A percentile compares a stretch with the other conserved stretches of the same genome.
These are phyloP conservation scores for Fomitopsis pulvina DNA, from an alignment of 768 basidiomycete species.

Conservation along the genomic window DNA sequence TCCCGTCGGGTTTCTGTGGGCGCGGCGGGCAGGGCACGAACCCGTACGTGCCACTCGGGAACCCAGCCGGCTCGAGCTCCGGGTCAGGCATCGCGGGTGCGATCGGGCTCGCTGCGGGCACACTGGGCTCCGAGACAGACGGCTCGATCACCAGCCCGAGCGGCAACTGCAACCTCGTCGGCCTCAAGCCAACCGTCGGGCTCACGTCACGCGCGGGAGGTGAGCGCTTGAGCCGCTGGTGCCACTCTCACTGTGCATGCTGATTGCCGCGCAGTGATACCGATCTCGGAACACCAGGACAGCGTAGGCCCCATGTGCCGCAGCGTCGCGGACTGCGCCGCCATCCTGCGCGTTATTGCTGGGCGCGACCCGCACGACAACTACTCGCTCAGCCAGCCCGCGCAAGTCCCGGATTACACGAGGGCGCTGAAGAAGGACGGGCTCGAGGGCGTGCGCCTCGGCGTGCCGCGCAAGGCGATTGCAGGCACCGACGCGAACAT, in stretches of 20 bases:
- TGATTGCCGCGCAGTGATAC: conserved; percentile 31
- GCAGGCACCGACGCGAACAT: conserved; percentile 22
- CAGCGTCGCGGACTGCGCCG: conserved; percentile 28
- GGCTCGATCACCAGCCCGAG: conserved; percentile 43
- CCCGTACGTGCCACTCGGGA: conserved; percentile 36
- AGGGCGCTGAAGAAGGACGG: conserved; percentile 43
- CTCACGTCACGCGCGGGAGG: conserved; percentile 30
- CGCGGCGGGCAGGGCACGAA: conserved; percentile 39
- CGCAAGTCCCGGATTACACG: conserved; percentile 45
- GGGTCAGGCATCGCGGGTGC: conserved; percentile 36
- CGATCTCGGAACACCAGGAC: conserved; percentile 34
- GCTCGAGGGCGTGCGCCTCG: conserved; percentile 38
- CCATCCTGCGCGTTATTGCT: conserved; percentile 33
- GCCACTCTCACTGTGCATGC: conserved; percentile 23
- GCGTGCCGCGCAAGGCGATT: conserved; percentile 35
- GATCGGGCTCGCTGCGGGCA: conserved; percentile 35
- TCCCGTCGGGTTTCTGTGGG: conserved; percentile 39
- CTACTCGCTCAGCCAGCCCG: conserved; percentile 38
- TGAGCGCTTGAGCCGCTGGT: conserved; percentile 5
- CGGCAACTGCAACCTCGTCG: conserved; percentile 34
- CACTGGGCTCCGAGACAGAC: conserved; percentile 42
- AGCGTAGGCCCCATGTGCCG: conserved; percentile 31
- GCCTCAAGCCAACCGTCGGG: conserved; percentile 32
- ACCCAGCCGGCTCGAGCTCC: conserved; percentile 35
- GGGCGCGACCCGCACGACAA: conserved; percentile 37